Percentiles rank a stretch among this genome's conserved stretches.
phyloP scores from a whole-genome alignment of 2,329 filamentous ascomycete species.

The Geosmithia morbida region DNA sequence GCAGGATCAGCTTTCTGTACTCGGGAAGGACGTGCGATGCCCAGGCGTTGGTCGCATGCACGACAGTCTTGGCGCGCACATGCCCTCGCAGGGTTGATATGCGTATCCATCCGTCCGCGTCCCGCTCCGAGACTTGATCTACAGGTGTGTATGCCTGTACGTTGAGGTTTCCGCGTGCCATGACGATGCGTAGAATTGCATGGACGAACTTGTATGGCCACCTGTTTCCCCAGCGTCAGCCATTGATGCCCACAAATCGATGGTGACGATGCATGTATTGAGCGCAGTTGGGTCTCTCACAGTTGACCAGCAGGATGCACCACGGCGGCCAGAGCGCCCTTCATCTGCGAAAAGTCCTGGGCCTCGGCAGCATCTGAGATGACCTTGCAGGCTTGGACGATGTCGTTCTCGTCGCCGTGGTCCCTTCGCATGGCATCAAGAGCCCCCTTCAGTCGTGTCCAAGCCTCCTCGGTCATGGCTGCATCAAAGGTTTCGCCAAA shows the following conservation, averaged over 20 bases:
- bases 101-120: background rate
- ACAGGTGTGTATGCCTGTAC: constrained; percentile 2
- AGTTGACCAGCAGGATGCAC: background rate
- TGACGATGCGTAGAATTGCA: constrained; percentile 3
- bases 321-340: background rate
- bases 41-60: constrained; percentile 56
- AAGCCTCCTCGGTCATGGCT: background rate
- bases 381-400: background rate
- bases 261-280: background rate
- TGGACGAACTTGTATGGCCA: constrained; percentile 7
- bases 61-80: constrained; percentile 15
- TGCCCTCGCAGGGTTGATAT: background rate
- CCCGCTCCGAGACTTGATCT: background rate
- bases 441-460: background rate
- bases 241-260: background rate
- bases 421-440: background rate
- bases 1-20: constrained; percentile 47
- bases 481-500: background rate
- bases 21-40: constrained; percentile 44
- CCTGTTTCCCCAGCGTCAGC: background rate
- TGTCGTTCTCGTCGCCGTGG: background rate
- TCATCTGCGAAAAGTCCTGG: background rate
- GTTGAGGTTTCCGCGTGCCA: background rate
- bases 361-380: background rate
- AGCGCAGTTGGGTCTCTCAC: background rate